Evolutionary conservation across 2,329 filamentous ascomycete species (phyloP).

Genomic region (Incumbomyces lentus): DNA sequence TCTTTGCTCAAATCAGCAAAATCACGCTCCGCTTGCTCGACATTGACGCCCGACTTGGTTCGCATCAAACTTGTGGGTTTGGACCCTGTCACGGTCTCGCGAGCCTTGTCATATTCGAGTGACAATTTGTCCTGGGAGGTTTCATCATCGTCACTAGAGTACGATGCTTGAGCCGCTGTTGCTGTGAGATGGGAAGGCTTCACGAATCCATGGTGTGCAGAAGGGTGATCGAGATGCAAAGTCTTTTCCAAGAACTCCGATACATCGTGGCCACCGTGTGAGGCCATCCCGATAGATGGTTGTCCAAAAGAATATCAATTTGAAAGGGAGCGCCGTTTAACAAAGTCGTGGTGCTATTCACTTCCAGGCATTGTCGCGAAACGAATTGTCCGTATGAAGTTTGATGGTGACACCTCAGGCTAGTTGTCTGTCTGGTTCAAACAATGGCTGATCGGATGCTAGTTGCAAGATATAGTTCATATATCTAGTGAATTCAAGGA

Average conservation of each 20-base stretch:
- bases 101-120: constrained; percentile 7
- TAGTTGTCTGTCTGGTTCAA: too few relatives aligned
- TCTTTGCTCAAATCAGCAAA: constrained; percentile 31
- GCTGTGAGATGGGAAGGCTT: constrained; percentile 4
- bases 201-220: constrained; percentile 12
- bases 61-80: constrained; percentile 27
- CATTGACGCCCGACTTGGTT: constrained; percentile 31
- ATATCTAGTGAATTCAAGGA: too few relatives aligned
- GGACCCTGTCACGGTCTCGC: constrained; percentile 10
- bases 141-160: constrained; percentile 5
- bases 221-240: constrained; percentile 10
- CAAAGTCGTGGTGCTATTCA: too few relatives aligned
- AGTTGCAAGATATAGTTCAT: too few relatives aligned
- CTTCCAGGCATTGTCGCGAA: too few relatives aligned
- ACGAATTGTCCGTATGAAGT: too few relatives aligned
- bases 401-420: too few relatives aligned
- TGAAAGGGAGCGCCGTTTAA: too few relatives aligned
- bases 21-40: constrained; percentile 37
- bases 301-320: neutral
- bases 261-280: neutral
- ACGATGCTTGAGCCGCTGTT: neutral
- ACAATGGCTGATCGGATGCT: too few relatives aligned
- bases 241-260: constrained; percentile 6
- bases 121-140: neutral
- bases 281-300: neutral